Conservation (phyloP, 768 basidiomycete species). For the Rhizopogon vesiculosus region DNA sequence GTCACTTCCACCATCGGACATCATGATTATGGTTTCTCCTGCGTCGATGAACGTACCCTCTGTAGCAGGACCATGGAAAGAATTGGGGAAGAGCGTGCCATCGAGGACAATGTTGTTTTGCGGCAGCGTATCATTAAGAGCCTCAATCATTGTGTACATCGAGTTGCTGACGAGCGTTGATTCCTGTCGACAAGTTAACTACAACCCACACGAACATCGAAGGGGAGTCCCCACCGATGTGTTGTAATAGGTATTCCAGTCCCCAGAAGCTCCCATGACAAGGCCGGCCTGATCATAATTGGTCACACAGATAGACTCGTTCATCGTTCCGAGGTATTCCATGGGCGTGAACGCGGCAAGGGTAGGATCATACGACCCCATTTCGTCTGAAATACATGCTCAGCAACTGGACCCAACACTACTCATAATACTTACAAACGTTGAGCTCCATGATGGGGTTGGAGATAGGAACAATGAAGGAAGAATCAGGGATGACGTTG, state of each 20-base stretch:
- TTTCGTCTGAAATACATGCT: constrained; percentile 7
- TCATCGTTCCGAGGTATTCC: constrained; percentile 21
- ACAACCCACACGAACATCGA: background rate
- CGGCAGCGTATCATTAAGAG: constrained; percentile 5
- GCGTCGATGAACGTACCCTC: constrained; percentile 14
- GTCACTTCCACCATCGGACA: constrained; percentile 27
- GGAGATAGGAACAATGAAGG: constrained; percentile 15
- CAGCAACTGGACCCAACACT: background rate
- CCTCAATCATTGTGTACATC: background rate
- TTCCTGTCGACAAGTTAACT: background rate
- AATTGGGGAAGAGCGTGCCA: constrained; percentile 19
- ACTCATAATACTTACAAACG: constrained; percentile 2
- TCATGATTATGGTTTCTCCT: constrained; percentile 15
- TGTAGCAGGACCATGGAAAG: constrained; percentile 17
- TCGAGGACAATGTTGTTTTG: constrained; percentile 8
- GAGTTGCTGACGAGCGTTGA: background rate
- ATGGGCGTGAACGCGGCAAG: constrained; percentile 33
- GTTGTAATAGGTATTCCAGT: constrained; percentile 3
- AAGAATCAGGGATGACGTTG: constrained; percentile 4
- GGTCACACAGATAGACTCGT: constrained; percentile 10
- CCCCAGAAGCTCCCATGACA: constrained; percentile 24
- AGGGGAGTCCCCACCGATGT: background rate
- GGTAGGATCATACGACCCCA: constrained; percentile 28
- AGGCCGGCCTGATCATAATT: constrained; percentile 13
- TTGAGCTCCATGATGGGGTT: constrained; percentile 24